Evolutionary conservation across 805 yeast species (phyloP).

Genomic region (Kurtzmaniella cleridarum): DNA sequence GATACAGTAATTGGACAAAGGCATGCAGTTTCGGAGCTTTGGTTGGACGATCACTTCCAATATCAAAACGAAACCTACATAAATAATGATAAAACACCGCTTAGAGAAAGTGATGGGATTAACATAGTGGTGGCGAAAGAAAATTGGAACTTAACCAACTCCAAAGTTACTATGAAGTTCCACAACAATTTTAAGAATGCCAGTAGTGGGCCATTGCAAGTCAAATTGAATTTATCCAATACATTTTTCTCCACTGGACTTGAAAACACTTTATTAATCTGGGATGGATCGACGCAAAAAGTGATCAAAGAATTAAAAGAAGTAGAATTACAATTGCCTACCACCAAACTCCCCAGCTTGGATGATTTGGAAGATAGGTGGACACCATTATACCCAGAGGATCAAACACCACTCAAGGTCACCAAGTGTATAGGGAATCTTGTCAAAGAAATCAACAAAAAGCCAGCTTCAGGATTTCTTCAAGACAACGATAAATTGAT

Average conservation of each 20-base stretch:
- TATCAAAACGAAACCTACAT: slow-evolving; percentile 15
- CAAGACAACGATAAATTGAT: slow-evolving; percentile 40
- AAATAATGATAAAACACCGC: slow-evolving; percentile 18
- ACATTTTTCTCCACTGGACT: slow-evolving; percentile 32
- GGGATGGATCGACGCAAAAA: slow-evolving; percentile 16
- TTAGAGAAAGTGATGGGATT: slow-evolving; percentile 30
- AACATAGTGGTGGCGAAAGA: slow-evolving; percentile 28
- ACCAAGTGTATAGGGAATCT: slow-evolving; percentile 54
- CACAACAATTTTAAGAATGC: slow-evolving; percentile 1
- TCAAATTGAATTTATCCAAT: slow-evolving; percentile 31
- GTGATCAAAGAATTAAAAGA: slow-evolving; percentile 5
- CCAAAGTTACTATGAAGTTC: slow-evolving; percentile 18
- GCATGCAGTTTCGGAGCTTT: slow-evolving; percentile 34
- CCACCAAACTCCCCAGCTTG: neutral
- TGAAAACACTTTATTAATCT: slow-evolving; percentile 30
- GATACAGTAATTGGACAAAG: slow-evolving; percentile 29
- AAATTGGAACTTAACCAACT: slow-evolving; percentile 32
- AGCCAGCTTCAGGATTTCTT: slow-evolving; percentile 53
- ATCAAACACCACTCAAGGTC: slow-evolving; percentile 26
- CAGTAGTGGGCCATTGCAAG: neutral
- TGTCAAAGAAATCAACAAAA: slow-evolving; percentile 48
- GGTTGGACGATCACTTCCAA: slow-evolving; percentile 25
- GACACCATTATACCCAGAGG: slow-evolving; percentile 23
- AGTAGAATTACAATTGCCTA: neutral
- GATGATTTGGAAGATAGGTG: slow-evolving; percentile 21